Base-by-base conservation (phyloP, 306 rosid species). In the Biancaea sappan region DNA sequence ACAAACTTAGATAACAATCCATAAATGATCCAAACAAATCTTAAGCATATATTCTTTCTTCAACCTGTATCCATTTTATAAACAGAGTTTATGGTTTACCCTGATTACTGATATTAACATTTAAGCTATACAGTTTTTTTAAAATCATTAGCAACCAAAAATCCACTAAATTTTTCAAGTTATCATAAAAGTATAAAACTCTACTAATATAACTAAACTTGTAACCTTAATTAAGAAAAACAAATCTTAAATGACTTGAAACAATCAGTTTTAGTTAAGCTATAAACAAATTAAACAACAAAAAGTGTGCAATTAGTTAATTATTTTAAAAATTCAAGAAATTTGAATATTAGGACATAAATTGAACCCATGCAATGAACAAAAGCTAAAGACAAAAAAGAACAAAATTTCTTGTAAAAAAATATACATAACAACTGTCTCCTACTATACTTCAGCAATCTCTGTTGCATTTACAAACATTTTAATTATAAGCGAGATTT, bases 401-500 rank as follows among this genome's bases (percentile, higher is more conserved):
- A 34, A 46, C 18, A 61, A 35, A 60, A 15, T 44, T n/a, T 28
- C 8, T 43, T 16, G 4, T 40, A 26, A 26, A 46, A 56, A 47
- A 24, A 28, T 67, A 67, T 47, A n/a, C 38, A 67, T 28, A 9
- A 65, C 70, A 41, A 14, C 72, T 24, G 72, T 44, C 15, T 41
- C 56, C 53, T 16, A 43, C 38, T 25, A 43, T 47, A 13, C 59
- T 68, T 47, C 59, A 29, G 29, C 73, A 47, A 9, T 5, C 19
- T 31, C 50, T 5, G 12, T 47, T 11, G 11, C 54, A 68, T 68
- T 68, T 68, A 68, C 73, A 68, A 48, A 47, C 41, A 9, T 35
- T 34, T 34, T 46, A 28, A 66, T 26, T 66, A 66, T 66, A 22
- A 28, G 12, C 56, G 46, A 37, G 6, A 12, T 60, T 16, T 24